These are phyloP conservation scores for Oenanthe sinensis DNA, from an alignment of 129 eudicot genomes.

Conservation along the genomic window DNA sequence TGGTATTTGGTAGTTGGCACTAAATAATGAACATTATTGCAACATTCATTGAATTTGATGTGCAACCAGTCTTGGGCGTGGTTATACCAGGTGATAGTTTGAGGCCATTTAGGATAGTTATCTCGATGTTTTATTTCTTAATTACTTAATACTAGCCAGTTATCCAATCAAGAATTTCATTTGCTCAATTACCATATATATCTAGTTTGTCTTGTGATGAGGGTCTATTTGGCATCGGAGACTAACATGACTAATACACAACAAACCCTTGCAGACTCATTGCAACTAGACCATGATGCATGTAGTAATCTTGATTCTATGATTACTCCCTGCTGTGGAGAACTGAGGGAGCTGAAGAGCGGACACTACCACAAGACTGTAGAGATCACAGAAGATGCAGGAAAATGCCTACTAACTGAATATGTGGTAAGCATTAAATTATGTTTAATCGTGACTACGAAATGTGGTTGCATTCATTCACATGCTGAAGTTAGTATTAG, in stretches of 20 bases:
- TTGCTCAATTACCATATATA: slow-evolving; percentile 68
- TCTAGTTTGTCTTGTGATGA: background rate
- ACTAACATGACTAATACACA: background rate
- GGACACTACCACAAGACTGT: slow-evolving; percentile 76
- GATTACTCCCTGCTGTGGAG: slow-evolving; percentile 85
- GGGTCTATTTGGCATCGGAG: background rate
- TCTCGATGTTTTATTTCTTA: background rate
- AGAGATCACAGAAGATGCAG: slow-evolving; percentile 83
- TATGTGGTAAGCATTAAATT: slow-evolving; percentile 51
- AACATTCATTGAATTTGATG: background rate
- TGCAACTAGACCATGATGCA: slow-evolving; percentile 89
- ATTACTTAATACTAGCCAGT: too few species aligned
- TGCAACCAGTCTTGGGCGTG: background rate
- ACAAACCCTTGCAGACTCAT: slow-evolving; percentile 47
- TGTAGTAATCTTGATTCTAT: slow-evolving; percentile 74
- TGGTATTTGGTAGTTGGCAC: background rate
- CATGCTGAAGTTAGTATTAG: background rate
- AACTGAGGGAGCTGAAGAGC: slow-evolving; percentile 71
- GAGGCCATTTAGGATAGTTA: background rate
- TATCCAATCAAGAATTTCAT: slow-evolving; percentile 56
- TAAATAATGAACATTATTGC: background rate
- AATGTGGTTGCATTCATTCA: too few species aligned
- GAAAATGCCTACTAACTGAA: slow-evolving; percentile 82
- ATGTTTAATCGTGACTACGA: too few species aligned
- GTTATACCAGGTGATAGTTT: background rate